A percentile compares a stretch with the other conserved stretches of the same genome.
These are phyloP conservation scores for Arachnomyces sp. DNA, from an alignment of 2,329 filamentous ascomycete genomes.

Conservation along the genomic window DNA sequence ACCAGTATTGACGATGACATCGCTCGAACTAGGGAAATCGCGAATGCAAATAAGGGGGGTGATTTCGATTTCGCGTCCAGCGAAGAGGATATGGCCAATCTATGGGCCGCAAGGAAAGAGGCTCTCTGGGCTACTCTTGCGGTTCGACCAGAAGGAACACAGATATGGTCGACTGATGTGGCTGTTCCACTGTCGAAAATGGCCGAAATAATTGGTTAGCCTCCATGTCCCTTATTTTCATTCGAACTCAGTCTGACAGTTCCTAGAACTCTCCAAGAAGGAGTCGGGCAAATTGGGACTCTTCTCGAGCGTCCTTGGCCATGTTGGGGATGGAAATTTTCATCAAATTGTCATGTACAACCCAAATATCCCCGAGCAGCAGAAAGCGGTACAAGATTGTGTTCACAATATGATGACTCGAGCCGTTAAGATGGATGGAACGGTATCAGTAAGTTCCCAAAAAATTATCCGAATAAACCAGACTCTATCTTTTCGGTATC, in stretches of 20 bases:
- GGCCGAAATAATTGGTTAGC: conserved; percentile 57
- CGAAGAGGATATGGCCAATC: conserved; percentile 61
- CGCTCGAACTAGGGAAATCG: conserved; percentile 54
- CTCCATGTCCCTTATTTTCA: no score
- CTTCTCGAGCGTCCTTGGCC: conserved; percentile 58
- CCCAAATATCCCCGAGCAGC: conserved; percentile 53
- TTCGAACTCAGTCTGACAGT: conserved; percentile 4
- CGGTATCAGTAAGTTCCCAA: conserved; percentile 53
- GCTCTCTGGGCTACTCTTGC: conserved; percentile 74
- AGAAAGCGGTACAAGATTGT: conserved; percentile 57
- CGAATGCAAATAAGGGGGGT: conserved; percentile 53
- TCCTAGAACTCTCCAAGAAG: conserved; percentile 54
- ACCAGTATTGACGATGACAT: conserved; percentile 71
- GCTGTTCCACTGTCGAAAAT: conserved; percentile 69
- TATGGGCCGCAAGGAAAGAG: conserved; percentile 79
- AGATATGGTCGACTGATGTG: conserved; percentile 79
- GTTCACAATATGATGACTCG: conserved; percentile 81
- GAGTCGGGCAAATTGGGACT: conserved; percentile 51
- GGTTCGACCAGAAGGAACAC: conserved; percentile 50
- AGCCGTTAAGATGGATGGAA: conserved; percentile 76
- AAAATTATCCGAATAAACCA: no score
- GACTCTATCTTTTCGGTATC: background rate
- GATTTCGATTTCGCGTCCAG: conserved; percentile 67
- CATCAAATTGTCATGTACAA: conserved; percentile 39
- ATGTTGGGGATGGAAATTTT: conserved; percentile 72